A percentile compares a stretch with the other conserved stretches of the same genome.
Conservation (phyloP, 2,329 filamentous ascomycete genomes). For the Geosmithia flava region DNA sequence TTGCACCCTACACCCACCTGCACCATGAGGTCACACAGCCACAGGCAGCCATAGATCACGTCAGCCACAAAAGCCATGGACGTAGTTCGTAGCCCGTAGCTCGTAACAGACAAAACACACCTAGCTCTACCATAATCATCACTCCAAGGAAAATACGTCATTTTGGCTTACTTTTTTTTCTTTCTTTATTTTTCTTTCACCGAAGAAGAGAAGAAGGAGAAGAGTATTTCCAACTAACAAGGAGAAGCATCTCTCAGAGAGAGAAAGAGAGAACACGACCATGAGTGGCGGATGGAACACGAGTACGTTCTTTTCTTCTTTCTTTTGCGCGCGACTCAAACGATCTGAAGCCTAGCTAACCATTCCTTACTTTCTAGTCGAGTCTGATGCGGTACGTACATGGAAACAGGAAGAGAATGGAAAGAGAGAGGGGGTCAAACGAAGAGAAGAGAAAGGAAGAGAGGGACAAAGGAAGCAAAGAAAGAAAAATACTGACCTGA, state of each 20-base stretch:
- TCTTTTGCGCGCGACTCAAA: too few species aligned
- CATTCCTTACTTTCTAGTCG: constrained; percentile 38
- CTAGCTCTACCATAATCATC: too few species aligned
- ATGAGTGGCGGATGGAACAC: constrained; percentile 92
- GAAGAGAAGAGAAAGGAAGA: not conserved
- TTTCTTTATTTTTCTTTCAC: too few species aligned
- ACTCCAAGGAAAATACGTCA: too few species aligned
- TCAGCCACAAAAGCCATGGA: not conserved
- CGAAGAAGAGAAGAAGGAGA: too few species aligned
- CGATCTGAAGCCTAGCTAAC: constrained; percentile 9
- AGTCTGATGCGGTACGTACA: constrained; percentile 76
- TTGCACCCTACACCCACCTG: too few species aligned
- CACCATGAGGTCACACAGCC: not conserved
- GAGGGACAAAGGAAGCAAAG: not conserved
- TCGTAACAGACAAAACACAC: too few species aligned
- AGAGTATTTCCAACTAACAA: too few species aligned
- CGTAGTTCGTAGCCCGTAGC: too few species aligned
- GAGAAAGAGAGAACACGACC: constrained; percentile 1
- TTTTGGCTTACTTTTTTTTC: too few species aligned
- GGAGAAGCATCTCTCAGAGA: too few species aligned
- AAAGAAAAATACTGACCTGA: constrained; percentile 1
- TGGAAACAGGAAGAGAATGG: not conserved
- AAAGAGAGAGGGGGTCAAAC: not conserved
- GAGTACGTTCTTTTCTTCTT: constrained; percentile 34
- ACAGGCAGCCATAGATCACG: not conserved